Conservation (phyloP, 768 basidiomycete species). For the Boletus rubroflammeus region DNA sequence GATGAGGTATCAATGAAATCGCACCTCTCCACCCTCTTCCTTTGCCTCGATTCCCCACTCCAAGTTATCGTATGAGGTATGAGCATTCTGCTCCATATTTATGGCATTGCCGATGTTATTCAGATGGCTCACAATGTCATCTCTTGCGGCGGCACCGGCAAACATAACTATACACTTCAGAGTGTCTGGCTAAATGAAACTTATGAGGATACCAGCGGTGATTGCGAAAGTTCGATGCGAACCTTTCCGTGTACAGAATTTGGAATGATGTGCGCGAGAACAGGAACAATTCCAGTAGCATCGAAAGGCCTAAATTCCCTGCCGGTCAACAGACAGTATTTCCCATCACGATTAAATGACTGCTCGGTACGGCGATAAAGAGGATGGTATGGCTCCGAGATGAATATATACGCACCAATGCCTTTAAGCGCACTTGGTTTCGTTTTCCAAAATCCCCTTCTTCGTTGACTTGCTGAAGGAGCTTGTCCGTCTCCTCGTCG, state of each 20-base stretch:
- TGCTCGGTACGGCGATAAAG: background rate
- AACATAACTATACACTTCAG: too few relatives aligned
- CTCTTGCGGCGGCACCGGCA: too few relatives aligned
- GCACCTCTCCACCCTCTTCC: too few relatives aligned
- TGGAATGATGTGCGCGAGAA: background rate
- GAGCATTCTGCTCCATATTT: too few relatives aligned
- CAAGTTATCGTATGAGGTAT: too few relatives aligned
- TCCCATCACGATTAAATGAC: slow-evolving; percentile 5
- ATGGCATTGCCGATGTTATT: too few relatives aligned
- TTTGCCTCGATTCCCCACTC: too few relatives aligned
- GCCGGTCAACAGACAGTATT: background rate
- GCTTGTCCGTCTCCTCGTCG: background rate
- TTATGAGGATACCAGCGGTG: background rate
- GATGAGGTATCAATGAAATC: too few relatives aligned
- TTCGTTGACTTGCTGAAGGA: background rate
- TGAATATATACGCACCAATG: slow-evolving; percentile 3
- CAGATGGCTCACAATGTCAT: too few relatives aligned
- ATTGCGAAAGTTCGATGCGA: background rate
- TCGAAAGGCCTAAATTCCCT: background rate
- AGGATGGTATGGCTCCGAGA: background rate
- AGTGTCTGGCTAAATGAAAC: background rate
- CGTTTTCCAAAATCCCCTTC: background rate
- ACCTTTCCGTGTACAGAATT: background rate
- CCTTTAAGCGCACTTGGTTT: background rate
- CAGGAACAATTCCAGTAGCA: background rate